Evolutionary conservation across 2,329 filamentous ascomycete genomes (phyloP).

Genomic region (Monilinia polystroma): DNA sequence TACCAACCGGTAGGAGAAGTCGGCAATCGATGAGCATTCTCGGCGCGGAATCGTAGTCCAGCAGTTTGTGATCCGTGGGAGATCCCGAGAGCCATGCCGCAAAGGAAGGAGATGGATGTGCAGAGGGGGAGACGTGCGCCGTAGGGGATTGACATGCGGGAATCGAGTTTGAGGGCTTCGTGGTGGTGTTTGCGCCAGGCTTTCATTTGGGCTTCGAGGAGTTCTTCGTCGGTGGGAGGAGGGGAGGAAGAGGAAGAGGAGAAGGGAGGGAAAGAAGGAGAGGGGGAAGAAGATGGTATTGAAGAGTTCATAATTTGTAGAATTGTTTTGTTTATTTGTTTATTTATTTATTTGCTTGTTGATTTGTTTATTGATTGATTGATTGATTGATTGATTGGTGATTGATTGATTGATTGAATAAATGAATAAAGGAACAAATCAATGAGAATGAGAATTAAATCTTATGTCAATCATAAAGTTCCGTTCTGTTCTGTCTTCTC

Average conservation of each 20-base stretch:
- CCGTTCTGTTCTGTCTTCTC: too few relatives aligned
- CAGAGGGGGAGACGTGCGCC: slow-evolving; percentile 65
- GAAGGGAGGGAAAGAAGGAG: not conserved
- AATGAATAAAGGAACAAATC: not conserved
- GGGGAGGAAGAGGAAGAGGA: not conserved
- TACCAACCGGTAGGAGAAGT: slow-evolving; percentile 85
- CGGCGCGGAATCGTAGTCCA: slow-evolving; percentile 83
- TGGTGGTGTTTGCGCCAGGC: not conserved
- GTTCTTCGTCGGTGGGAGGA: slow-evolving; percentile 1
- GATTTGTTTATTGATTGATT: not conserved
- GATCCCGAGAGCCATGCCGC: slow-evolving; percentile 70
- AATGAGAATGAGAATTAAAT: not conserved
- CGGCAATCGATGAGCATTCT: slow-evolving; percentile 93
- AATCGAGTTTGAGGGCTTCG: slow-evolving; percentile 26
- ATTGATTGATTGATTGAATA: too few relatives aligned
- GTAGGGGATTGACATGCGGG: slow-evolving; percentile 61
- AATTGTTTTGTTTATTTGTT: too few relatives aligned
- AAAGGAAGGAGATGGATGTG: slow-evolving; percentile 59
- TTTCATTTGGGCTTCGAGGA: slow-evolving; percentile 1
- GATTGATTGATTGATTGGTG: too few relatives aligned
- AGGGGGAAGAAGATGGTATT: not conserved
- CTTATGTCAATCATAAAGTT: too few relatives aligned
- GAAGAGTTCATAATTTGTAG: not conserved
- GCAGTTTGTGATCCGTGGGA: slow-evolving; percentile 71
- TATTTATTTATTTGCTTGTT: too few relatives aligned